Evolutionary conservation across 345 rosid species (phyloP).

Genomic region (Nasturtium officinale): DNA sequence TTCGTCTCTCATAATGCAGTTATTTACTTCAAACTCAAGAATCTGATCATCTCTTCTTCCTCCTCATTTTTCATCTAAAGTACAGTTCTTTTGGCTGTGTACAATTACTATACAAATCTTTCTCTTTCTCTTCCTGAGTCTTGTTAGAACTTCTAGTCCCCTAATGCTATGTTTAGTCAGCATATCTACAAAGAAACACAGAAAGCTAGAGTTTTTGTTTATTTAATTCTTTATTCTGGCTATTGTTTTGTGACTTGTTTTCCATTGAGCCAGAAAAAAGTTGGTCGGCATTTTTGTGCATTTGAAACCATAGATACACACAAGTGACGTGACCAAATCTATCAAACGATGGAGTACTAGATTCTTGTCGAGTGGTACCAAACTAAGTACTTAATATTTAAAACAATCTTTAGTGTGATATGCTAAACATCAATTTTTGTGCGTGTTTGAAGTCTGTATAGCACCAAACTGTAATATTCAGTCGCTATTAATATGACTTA

Average conservation of each 20-base stretch:
- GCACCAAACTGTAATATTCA: neutral
- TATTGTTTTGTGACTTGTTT: slow-evolving; percentile 13
- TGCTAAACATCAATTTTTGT: slow-evolving; percentile 1
- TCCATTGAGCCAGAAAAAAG: slow-evolving; percentile 27
- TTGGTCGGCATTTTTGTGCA: slow-evolving; percentile 5
- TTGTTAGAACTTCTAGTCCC: neutral
- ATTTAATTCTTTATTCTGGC: neutral
- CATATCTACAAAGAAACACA: slow-evolving; percentile 17
- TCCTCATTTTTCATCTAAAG: slow-evolving; percentile 23
- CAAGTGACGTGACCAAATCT: slow-evolving; percentile 13
- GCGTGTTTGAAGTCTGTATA: slow-evolving; percentile 22
- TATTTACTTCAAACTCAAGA: no score
- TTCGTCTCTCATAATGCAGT: neutral
- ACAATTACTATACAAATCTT: neutral
- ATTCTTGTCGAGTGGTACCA: slow-evolving; percentile 27
- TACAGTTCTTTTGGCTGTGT: slow-evolving; percentile 17
- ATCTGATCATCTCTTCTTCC: neutral
- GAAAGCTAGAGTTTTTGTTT: neutral
- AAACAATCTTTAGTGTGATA: slow-evolving; percentile 10
- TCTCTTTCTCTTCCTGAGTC: neutral
- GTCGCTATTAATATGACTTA: no score
- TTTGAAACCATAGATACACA: neutral
- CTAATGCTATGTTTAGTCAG: slow-evolving; percentile 29
- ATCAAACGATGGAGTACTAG: neutral
- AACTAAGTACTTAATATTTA: slow-evolving; percentile 18